Evolutionary conservation across 768 basidiomycete species (phyloP), one percentile per base, ranked within the genome.

Genomic region (Collybia sordida): DNA sequence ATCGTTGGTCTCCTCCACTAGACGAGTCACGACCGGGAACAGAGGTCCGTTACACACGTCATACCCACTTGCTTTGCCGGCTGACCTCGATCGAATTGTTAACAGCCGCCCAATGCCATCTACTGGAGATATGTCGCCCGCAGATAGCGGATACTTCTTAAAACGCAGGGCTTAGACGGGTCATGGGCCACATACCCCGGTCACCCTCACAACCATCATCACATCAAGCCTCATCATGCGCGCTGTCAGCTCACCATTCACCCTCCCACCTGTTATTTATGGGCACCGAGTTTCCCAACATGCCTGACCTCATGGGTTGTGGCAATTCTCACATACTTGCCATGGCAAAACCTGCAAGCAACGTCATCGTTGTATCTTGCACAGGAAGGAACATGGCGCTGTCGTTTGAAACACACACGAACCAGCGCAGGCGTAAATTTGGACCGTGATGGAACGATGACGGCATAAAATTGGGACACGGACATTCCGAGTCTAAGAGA

Each of bases 21-120:
- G 86, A 88, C 68, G 70, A 81, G 45, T 85, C 86, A 9, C 79
- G 77, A 5, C 72, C 75, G 0, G 73, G 75, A 41, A 83, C 82
- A 15, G 66, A 68, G 68, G 70, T 72, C 23, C 45, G 62, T 39
- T 34, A 43, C n/a, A 39, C 21, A 34, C 36, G 25, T 31, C 46
- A 45, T 18, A 42, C 31, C 41, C 21, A 3, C 4, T 47, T 36
- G n/a, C 49, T 51, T 61, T 22, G 38, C 43, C 34, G 25, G 51
- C 55, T 61, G 34, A 61, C 46, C 9, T 9, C 22, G 40, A 18
- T 22, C 7, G 34, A 34, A 24, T 36, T 35, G 11, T 43, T 24
- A 18, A 31, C 54, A 67, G 61, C 72, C 72, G 38, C 78, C 77
- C 42, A 80, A 78, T 53, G 49, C 64, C 22, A 40, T 54, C 21